phyloP scores from a whole-genome alignment of 2,329 filamentous ascomycete genomes.

The Grosmannia clavigera region DNA sequence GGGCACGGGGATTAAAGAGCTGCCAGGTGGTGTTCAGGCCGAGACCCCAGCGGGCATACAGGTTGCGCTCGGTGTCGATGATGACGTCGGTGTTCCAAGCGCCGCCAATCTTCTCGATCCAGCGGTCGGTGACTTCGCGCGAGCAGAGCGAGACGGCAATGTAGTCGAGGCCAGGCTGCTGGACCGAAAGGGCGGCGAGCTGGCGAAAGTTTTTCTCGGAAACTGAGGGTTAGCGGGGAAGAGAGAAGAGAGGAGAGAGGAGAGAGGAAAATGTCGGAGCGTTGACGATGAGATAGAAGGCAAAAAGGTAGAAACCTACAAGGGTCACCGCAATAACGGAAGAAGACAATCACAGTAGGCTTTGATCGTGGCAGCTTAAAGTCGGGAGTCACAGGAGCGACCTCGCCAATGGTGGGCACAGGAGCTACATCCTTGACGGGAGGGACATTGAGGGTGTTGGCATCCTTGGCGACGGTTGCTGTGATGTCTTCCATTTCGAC shows the following conservation, averaged over 20 bases:
- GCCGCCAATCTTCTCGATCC: conserved; percentile 43
- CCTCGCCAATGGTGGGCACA: conserved; percentile 37
- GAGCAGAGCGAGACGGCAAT: conserved; percentile 51
- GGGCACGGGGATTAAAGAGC: conserved; percentile 43
- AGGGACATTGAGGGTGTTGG: conserved; percentile 1
- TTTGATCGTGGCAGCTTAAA: conserved; percentile 41
- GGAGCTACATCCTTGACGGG: conserved; percentile 27
- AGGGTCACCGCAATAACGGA: conserved; percentile 63
- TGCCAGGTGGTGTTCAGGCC: conserved; percentile 50
- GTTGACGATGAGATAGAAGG: too few relatives aligned
- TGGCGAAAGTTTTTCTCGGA: conserved; percentile 53
- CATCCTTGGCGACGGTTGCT: neutral
- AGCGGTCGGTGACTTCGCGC: conserved; percentile 38
- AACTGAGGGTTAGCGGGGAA: conserved; percentile 29
- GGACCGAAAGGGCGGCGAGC: conserved; percentile 38
- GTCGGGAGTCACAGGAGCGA: conserved; percentile 41
- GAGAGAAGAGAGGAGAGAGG: neutral
- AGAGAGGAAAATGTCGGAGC: too few relatives aligned
- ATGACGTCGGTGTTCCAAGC: conserved; percentile 46
- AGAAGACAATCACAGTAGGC: conserved; percentile 52
- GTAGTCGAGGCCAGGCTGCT: conserved; percentile 39
- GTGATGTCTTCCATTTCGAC: conserved; percentile 10
- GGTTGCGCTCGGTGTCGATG: conserved; percentile 41
- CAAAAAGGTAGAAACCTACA: conserved; percentile 34
- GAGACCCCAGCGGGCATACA: conserved; percentile 55